Evolutionary conservation across 2,329 filamentous ascomycete genomes (phyloP).

Genomic region (Claviceps humidiphila): DNA sequence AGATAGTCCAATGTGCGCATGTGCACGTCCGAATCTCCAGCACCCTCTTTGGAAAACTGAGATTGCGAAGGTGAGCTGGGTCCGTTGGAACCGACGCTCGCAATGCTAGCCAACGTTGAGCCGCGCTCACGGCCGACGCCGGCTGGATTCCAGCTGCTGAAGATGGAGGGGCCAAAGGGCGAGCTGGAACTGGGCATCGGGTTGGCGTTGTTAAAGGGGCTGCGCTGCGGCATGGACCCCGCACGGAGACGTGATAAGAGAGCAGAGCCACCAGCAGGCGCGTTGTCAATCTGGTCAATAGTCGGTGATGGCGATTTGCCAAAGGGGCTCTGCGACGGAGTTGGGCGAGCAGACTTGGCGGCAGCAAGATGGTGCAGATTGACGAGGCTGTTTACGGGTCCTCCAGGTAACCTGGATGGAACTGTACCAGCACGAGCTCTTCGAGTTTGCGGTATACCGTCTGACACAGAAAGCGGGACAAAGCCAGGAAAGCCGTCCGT

Average conservation of each 20-base stretch:
- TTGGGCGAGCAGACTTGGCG: constrained; percentile 70
- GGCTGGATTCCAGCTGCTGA: constrained; percentile 69
- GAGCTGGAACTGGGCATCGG: constrained; percentile 38
- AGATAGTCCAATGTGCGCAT: constrained; percentile 91
- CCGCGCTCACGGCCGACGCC: constrained; percentile 62
- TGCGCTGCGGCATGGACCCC: constrained; percentile 85
- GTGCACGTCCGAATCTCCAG: constrained; percentile 73
- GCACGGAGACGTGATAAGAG: constrained; percentile 76
- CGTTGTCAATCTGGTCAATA: constrained; percentile 32
- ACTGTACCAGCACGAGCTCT: constrained; percentile 86
- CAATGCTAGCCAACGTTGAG: constrained; percentile 67
- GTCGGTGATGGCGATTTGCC: constrained; percentile 49
- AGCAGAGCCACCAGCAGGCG: constrained; percentile 46
- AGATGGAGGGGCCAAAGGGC: constrained; percentile 82
- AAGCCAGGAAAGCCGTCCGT: constrained; percentile 93
- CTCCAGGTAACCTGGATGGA: constrained; percentile 84
- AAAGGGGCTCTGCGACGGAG: constrained; percentile 78
- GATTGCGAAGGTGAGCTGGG: constrained; percentile 80
- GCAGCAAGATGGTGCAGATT: constrained; percentile 46
- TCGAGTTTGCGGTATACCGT: constrained; percentile 54
- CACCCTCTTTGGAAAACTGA: constrained; percentile 72
- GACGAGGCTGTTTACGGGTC: constrained; percentile 45
- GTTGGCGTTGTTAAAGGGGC: constrained; percentile 41
- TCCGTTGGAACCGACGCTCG: constrained; percentile 83
- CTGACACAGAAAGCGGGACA: constrained; percentile 54